Base-by-base conservation (phyloP, 306 rosid species). In the Pyrus betulifolia region DNA sequence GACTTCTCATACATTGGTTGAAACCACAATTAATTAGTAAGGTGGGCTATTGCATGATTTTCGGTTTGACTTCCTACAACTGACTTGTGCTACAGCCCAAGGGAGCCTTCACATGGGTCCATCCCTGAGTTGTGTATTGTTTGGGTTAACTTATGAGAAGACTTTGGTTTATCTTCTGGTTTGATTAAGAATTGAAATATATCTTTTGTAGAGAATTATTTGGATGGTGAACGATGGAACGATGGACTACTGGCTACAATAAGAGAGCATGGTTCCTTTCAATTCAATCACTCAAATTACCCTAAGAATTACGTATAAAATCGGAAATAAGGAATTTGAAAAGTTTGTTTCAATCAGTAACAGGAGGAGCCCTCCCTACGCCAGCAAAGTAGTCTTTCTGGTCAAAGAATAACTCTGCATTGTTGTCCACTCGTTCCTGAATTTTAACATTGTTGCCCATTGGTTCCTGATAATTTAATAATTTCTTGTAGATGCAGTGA, bases 211-310 rank as follows among this genome's bases (percentile, higher is more conserved):
- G 99, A 90, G 88, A 80, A 84, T 68, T 69, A 28, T 81, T 83
- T 95, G 74, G 93, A 88, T 27, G 97, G 90, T 35, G 97, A 92
- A 76, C 86, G 88, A 38, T 90, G 97, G 99, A 95, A 92, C 86
- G 97, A 95, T 86, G 99, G 97, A 63, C 87, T 91, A 60, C 82
- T 95, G 57, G 98, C 97, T 73, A 95, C 98, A 79, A 80, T 95
- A 78, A 85, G 98, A 88, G 98, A 95, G 86, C 88, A 87, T 72
- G 85, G 44, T 79, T 68, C 30, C 70, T 79, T 84, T 65, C 30
- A 30, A 33, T 79, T 33, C 8, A 33, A 33, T 33, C 38, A 33
- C 38, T 33, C 38, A 33, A 33, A 33, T 33, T 33, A 33, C 38
- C 38, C 38, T 6, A 33, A 33, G 7, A 33, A 85, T 84, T 64